These are phyloP conservation scores for Boletus speciosus DNA, from an alignment of 768 basidiomycete species.

Conservation along the genomic window DNA sequence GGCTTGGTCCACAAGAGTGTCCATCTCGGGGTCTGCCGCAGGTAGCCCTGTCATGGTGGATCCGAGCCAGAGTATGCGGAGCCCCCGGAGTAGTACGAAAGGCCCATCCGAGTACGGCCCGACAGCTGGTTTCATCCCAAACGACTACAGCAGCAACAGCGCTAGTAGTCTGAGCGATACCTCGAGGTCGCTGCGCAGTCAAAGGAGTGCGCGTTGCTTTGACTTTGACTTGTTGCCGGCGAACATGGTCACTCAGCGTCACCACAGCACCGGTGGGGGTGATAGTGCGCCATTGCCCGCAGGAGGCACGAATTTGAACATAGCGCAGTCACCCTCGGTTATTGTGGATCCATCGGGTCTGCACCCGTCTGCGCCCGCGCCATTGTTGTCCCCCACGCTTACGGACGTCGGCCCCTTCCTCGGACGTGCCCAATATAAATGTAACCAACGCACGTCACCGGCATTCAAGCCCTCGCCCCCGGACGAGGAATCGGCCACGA, in stretches of 20 bases:
- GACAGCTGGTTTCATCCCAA: slow-evolving; percentile 29
- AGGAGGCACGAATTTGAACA: no score
- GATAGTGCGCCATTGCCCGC: not conserved
- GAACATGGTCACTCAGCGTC: not conserved
- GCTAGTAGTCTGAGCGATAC: slow-evolving; percentile 6
- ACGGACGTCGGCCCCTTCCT: slow-evolving; percentile 7
- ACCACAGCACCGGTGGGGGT: not conserved
- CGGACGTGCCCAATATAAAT: slow-evolving; percentile 31
- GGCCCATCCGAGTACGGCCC: slow-evolving; percentile 19
- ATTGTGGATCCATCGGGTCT: not conserved
- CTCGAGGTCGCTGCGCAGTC: slow-evolving; percentile 12
- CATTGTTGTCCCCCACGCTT: not conserved
- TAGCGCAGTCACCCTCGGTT: not conserved
- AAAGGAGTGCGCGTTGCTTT: slow-evolving; percentile 18
- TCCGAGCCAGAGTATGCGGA: slow-evolving; percentile 1
- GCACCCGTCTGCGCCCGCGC: not conserved
- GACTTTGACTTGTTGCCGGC: slow-evolving; percentile 29
- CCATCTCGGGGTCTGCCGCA: not conserved
- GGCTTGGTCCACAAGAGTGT: not conserved
- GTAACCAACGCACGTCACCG: slow-evolving; percentile 15
- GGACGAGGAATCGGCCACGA: not conserved
- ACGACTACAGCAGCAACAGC: slow-evolving; percentile 8
- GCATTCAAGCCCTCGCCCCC: not conserved
- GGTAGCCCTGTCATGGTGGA: not conserved
- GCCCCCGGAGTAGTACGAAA: not conserved